A percentile compares a stretch with the other conserved stretches of the same genome.
Evolutionary conservation across 371 early-diverging fungal genomes (phyloP).

Genomic region (Zancudomyces culisetae): DNA sequence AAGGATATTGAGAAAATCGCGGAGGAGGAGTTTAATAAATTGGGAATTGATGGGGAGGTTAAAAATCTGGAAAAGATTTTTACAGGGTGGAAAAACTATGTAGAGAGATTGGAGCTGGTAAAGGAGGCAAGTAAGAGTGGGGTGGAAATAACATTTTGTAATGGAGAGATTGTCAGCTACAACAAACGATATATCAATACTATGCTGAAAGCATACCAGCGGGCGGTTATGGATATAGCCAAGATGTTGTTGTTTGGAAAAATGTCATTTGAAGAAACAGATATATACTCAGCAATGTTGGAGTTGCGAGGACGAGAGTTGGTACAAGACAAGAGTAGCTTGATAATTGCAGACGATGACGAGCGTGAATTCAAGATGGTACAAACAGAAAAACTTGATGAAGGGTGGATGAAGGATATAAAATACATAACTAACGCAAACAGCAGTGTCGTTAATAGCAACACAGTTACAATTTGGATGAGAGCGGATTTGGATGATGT

Average conservation of each 20-base stretch:
- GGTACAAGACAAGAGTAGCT: not conserved
- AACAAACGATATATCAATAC: slow-evolving; percentile 27
- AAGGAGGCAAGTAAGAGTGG: slow-evolving; percentile 3
- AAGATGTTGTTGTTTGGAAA: slow-evolving; percentile 13
- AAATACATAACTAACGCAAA: not conserved
- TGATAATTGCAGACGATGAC: not conserved
- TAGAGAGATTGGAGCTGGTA: not conserved
- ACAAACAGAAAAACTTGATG: not conserved
- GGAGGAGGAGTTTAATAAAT: not conserved
- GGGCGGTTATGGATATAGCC: slow-evolving; percentile 7
- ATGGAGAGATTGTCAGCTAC: slow-evolving; percentile 50
- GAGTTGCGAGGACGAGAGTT: not conserved
- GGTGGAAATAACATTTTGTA: slow-evolving; percentile 35
- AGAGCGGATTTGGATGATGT: not conserved
- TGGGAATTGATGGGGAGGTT: not conserved
- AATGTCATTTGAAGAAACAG: slow-evolving; percentile 23
- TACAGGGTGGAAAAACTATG: not conserved
- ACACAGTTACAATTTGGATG: not conserved
- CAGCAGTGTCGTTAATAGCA: not conserved
- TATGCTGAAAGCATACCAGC: slow-evolving; percentile 8
- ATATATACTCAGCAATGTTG: not conserved
- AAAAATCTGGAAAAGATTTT: not conserved
- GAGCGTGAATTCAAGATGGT: not conserved
- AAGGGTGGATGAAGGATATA: not conserved
- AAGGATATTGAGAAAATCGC: not conserved